Conservation (phyloP, 2,329 filamentous ascomycete genomes). For the Hypoxylon sp. region DNA sequence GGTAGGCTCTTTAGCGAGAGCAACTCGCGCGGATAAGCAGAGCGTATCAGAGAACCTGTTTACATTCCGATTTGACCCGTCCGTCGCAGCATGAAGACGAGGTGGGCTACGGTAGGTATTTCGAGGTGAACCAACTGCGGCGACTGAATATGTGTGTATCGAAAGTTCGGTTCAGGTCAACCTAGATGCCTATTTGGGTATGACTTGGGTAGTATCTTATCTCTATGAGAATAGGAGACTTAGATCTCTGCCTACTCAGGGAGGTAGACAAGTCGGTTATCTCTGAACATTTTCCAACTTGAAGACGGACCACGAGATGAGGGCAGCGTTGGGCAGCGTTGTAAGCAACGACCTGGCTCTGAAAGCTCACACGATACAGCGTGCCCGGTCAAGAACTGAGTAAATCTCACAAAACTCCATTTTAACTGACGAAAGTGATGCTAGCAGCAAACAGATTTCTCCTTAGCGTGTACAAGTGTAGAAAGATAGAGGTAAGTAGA, state of each 20-base stretch:
- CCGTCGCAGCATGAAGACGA: background rate
- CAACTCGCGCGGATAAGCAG: background rate
- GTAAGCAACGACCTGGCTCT: background rate
- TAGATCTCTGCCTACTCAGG: too few relatives aligned
- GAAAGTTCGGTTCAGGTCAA: background rate
- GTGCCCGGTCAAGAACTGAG: too few relatives aligned
- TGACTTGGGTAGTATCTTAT: background rate
- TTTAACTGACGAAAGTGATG: background rate
- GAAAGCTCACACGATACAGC: background rate
- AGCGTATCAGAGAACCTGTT: background rate
- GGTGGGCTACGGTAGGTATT: background rate
- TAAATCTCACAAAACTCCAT: too few relatives aligned
- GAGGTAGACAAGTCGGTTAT: too few relatives aligned
- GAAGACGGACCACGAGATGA: background rate
- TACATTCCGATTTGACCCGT: background rate
- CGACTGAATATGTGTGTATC: background rate
- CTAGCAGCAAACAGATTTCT: background rate
- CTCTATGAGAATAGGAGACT: background rate
- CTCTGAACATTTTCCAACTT: background rate
- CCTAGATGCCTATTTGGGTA: background rate
- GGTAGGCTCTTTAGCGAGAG: background rate
- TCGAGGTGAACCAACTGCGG: background rate
- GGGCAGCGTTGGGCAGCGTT: too few relatives aligned
- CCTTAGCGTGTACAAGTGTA: background rate
- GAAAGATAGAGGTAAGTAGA: background rate